Base-by-base conservation (phyloP, 352 stramenopile genomes). In the Phytophthora agathidicida region DNA sequence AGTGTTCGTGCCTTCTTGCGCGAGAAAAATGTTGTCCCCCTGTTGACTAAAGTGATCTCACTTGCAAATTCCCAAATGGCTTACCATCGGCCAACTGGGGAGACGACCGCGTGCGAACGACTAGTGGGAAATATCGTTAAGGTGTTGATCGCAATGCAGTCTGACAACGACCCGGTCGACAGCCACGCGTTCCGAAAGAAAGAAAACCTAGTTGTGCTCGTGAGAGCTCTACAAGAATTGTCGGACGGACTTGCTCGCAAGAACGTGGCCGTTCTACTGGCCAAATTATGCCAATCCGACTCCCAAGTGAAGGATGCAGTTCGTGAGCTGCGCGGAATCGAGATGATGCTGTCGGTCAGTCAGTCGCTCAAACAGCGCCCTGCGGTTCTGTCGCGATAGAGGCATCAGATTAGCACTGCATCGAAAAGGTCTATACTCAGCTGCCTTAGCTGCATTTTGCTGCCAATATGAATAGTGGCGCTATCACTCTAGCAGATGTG, bases 261-360 rank as follows among this genome's bases (percentile, higher is more conserved):
- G 64, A 94, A 94, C 50, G 79, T 92, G 0, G 82, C 80, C 22
- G 89, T 94, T 58, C 53, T 94, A 16, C 60, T 94, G 3, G 82
- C 82, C 14, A 86, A 84, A 38, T 57, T 94, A 10, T 94, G 84
- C 16, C 78, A 88, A 38, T 10, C 47, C 0, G 78, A 87, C 10
- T 19, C 55, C 0, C 26, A 51, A 1, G 67, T 89, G 30, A 92
- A 94, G 51, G 50, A 73, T 17, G n/a, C 17, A 6, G 68, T 94
- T 7, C 80, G 82, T 1, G 65, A 75, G 11, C 48, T 94, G 8
- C 77, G 84, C 16, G 84, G 84, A 0, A 89, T 94, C 28, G 84
- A 92, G 56, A 92, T 94, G 72, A 89, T 94, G 80, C 43, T 91
- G 17, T 71, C 54, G 5, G 70, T 91, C 26, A 88, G 80, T 33